These are phyloP conservation scores for Arthrobotrys sinensis DNA, from an alignment of 2,329 filamentous ascomycete species.

Conservation along the genomic window DNA sequence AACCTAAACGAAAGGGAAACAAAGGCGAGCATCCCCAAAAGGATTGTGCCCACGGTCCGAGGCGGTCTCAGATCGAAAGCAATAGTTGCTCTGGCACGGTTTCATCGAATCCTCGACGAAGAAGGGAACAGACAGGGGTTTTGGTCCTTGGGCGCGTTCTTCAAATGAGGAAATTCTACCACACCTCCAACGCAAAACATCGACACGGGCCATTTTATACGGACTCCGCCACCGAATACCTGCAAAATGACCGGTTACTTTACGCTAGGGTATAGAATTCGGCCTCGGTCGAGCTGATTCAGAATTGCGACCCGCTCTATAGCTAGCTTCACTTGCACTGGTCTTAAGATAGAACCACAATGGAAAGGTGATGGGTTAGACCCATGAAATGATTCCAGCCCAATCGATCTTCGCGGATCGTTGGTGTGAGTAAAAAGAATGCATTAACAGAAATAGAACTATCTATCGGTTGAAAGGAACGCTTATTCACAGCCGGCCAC, in stretches of 20 bases:
- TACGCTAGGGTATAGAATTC: background rate
- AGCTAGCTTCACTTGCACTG: background rate
- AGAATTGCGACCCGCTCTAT: conserved; percentile 2
- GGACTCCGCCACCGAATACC: conserved; percentile 21
- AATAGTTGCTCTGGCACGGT: conserved; percentile 32
- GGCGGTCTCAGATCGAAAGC: conserved; percentile 44
- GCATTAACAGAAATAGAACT: conserved; percentile 27
- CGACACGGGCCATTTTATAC: conserved; percentile 16
- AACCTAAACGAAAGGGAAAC: conserved; percentile 40
- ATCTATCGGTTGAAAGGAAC: conserved; percentile 27
- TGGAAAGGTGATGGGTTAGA: background rate
- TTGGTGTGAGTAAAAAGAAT: conserved; percentile 17
- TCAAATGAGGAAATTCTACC: conserved; percentile 39
- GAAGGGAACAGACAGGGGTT: conserved; percentile 11
- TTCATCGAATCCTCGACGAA: conserved; percentile 31
- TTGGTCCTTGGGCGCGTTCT: conserved; percentile 34
- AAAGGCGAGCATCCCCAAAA: conserved; percentile 13
- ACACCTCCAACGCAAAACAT: conserved; percentile 45
- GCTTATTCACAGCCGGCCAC: conserved; percentile 47
- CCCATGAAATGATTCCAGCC: conserved; percentile 1
- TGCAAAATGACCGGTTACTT: conserved; percentile 6
- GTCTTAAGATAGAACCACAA: conserved; percentile 2
- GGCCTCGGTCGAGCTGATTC: background rate
- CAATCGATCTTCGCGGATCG: conserved; percentile 8
- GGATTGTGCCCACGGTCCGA: conserved; percentile 29